Evolutionary conservation across 1,139 yeast genomes (phyloP), one percentile per base, ranked within the genome.

Genomic region (Blastobotrys aristatus): DNA sequence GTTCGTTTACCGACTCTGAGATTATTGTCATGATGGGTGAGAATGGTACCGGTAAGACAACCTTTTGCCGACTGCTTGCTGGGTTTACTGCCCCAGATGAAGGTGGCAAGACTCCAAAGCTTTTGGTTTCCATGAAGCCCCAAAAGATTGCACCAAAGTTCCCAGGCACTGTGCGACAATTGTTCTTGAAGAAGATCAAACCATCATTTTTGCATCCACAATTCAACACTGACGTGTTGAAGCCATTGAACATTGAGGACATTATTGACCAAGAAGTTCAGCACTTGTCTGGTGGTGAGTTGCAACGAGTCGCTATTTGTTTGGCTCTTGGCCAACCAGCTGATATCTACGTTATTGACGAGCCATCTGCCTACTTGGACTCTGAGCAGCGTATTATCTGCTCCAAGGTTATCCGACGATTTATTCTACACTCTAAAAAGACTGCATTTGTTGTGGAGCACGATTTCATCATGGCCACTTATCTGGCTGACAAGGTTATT

Each of bases 391-490:
- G 99, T 88, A 88, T 92, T 66, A 84, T 92, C 60, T 94, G 98
- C 76, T 86, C 98, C 51, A 92, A 92, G 76, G 98, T 92, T 58
- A 94, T 92, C 64, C 86, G 97, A 79, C 84, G 96, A 71, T 92
- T 88, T 66, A 87, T 94, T 64, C 75, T 92, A 67, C 98, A 92
- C 68, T 81, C 97, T 59, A 90, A 92, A 76, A 92, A 90, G 77
- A 89, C 98, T 42, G 98, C 98, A 8, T 92, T 92, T 67, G 76
- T 92, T 62, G 99, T 92, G 53, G 99, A 92, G 83, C 99, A 92
- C 82, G 99, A 92, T 81, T 92, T 92, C 79, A 92, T 92, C 73
- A 92, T 92, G 98, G 97, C 98, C 56, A 92, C 98, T 24, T 92
- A 92, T 69, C 79, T 92, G 75, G 98, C 99, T 53, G 98, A 92